Evolutionary conservation across 306 rosid species (phyloP).

Genomic region (Carpinus viminea): DNA sequence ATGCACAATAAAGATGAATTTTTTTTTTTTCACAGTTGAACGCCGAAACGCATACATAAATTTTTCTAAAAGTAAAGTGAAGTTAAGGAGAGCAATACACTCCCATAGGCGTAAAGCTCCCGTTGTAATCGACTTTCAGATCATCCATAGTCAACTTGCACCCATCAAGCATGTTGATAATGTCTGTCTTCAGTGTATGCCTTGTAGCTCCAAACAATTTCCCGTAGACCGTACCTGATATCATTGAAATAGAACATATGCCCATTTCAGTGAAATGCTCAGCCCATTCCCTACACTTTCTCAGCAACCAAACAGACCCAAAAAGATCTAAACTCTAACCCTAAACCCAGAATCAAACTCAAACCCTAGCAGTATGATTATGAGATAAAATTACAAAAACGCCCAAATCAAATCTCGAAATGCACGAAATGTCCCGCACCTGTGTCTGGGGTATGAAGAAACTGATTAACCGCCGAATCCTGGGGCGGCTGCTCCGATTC

Average conservation of each 20-base stretch:
- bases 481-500: conserved; percentile 46
- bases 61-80: conserved; percentile 5
- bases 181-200: conserved; percentile 67
- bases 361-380: neutral
- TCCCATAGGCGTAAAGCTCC: conserved; percentile 39
- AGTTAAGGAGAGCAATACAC: conserved; percentile 49
- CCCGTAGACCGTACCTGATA: conserved; percentile 53
- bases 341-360: conserved; percentile 1
- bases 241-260: neutral
- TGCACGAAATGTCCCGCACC: conserved; percentile 32
- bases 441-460: conserved; percentile 28
- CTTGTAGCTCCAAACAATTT: conserved; percentile 42
- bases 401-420: neutral
- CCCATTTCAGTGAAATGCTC: neutral
- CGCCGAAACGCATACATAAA: neutral
- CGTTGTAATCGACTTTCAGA: conserved; percentile 65
- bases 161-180: conserved; percentile 62
- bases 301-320: neutral
- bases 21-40: neutral
- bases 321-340: neutral
- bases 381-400: neutral
- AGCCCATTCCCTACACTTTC: neutral
- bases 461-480: conserved; percentile 28
- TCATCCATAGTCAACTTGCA: conserved; percentile 67
- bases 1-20: neutral